These are phyloP conservation scores for Trichosporon ovoides DNA, from an alignment of 1,284 basidiomycete species.

Conservation along the genomic window DNA sequence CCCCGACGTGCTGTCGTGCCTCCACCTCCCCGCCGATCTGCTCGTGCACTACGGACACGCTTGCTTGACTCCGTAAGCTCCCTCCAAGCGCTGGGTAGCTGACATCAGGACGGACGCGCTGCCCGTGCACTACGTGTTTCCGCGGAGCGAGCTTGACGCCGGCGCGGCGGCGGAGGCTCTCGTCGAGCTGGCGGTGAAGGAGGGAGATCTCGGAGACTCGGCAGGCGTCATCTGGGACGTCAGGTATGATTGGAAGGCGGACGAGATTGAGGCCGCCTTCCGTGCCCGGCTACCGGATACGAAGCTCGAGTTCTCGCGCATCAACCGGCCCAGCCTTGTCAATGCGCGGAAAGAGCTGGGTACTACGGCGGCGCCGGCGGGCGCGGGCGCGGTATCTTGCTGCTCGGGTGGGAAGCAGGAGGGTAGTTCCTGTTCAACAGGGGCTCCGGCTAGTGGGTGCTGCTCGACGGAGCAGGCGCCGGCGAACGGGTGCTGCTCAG, in stretches of 20 bases:
- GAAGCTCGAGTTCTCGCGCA: conserved; percentile 30
- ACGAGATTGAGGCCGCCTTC: conserved; percentile 28
- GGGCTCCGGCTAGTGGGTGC: conserved; percentile 3
- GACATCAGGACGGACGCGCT: conserved; percentile 43
- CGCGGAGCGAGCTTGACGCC: conserved; percentile 36
- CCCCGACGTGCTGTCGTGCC: conserved; percentile 91
- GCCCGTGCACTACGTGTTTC: conserved; percentile 50
- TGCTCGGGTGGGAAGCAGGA: no score
- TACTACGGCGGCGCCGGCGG: background rate
- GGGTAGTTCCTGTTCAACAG: no score
- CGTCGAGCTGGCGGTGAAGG: conserved; percentile 19
- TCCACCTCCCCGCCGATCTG: conserved; percentile 86
- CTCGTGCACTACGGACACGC: conserved; percentile 96
- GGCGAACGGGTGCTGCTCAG: background rate
- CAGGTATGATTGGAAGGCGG: conserved; percentile 60
- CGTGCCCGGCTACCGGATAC: conserved; percentile 17
- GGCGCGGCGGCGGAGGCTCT: conserved; percentile 27
- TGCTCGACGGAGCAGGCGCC: background rate
- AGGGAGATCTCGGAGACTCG: conserved; percentile 21
- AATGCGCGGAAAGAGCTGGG: background rate
- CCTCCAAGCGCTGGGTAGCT: conserved; percentile 1
- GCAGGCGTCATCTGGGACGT: conserved; percentile 69
- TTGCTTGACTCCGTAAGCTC: conserved; percentile 65
- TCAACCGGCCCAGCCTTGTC: conserved; percentile 24
- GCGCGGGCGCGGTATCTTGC: no score